Conservation (phyloP, 2,329 filamentous ascomycete genomes). For the Sclerotinia subarctica region DNA sequence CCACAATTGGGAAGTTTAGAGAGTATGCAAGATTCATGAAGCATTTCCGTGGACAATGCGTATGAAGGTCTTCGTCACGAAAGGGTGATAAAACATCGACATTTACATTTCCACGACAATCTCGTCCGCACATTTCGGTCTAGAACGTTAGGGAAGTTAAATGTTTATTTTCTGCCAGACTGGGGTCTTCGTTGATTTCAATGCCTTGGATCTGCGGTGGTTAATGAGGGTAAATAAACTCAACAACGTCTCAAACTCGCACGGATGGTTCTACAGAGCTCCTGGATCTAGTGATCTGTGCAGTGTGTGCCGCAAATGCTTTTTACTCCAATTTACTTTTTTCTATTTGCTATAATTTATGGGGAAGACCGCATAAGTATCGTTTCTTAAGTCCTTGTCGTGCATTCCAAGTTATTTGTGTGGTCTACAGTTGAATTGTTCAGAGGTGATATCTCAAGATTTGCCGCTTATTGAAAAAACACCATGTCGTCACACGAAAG, state of each 20-base stretch:
- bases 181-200: too few species aligned
- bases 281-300: background rate
- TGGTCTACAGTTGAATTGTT: background rate
- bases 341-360: background rate
- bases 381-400: background rate
- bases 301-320: background rate
- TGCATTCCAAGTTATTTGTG: background rate
- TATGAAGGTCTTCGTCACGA: background rate
- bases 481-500: slow-evolving; percentile 4
- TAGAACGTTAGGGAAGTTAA: background rate
- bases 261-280: background rate
- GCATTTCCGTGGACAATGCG: background rate
- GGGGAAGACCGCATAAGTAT: background rate
- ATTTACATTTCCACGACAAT: background rate
- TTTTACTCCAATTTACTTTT: background rate
- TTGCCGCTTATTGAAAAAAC: background rate
- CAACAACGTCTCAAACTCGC: slow-evolving; percentile 6
- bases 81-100: background rate
- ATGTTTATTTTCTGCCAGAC: background rate
- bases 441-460: too few species aligned
- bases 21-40: background rate
- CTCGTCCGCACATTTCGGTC: background rate
- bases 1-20: too few species aligned
- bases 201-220: background rate
- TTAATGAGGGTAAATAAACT: background rate